Evolutionary conservation across 106 monocot species (phyloP).

Genomic region (Apostasia ramifera): DNA sequence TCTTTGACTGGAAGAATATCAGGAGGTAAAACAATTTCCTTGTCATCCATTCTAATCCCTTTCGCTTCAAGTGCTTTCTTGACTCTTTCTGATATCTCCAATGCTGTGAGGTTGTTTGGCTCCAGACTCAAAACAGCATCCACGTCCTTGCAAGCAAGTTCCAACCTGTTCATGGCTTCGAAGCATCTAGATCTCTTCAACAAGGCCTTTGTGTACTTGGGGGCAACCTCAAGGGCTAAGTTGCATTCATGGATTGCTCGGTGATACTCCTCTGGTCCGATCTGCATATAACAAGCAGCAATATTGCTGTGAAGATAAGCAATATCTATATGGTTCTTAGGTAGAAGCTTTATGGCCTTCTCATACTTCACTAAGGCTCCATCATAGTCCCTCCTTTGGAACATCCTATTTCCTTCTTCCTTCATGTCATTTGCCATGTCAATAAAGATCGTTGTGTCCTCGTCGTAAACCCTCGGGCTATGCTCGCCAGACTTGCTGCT

Average conservation of each 20-base stretch:
- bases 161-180: slow-evolving; percentile 59
- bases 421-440: slow-evolving; percentile 70
- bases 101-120: slow-evolving; percentile 75
- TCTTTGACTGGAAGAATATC: slow-evolving; percentile 25
- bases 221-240: slow-evolving; percentile 63
- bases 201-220: slow-evolving; percentile 78
- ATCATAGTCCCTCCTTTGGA: slow-evolving; percentile 80
- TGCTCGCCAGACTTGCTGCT: slow-evolving; percentile 22
- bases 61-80: slow-evolving; percentile 52
- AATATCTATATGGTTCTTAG: slow-evolving; percentile 54
- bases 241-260: slow-evolving; percentile 78
- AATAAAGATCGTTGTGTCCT: slow-evolving; percentile 60
- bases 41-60: slow-evolving; percentile 47
- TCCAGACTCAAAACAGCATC: slow-evolving; percentile 48
- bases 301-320: slow-evolving; percentile 64
- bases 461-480: slow-evolving; percentile 40
- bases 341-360: slow-evolving; percentile 82
- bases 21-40: slow-evolving; percentile 15
- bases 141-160: slow-evolving; percentile 62
- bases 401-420: slow-evolving; percentile 75
- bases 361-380: slow-evolving; percentile 77
- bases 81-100: slow-evolving; percentile 74
- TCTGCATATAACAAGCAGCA: slow-evolving; percentile 87
- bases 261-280: slow-evolving; percentile 56
- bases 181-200: slow-evolving; percentile 83